phyloP scores from a whole-genome alignment of 306 rosid species.

The Mimosa pudica region DNA sequence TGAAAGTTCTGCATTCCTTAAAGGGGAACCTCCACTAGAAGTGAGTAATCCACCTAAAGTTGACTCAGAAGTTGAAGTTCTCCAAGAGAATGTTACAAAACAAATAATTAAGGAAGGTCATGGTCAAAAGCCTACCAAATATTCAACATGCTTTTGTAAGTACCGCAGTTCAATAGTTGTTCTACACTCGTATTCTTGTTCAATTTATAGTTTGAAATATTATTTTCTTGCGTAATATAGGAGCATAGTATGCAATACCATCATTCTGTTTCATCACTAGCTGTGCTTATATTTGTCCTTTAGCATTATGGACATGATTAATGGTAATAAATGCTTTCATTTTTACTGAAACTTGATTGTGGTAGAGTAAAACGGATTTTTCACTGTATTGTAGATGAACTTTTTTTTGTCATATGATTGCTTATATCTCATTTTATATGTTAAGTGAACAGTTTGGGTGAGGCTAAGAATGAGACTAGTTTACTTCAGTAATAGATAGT shows the following conservation, averaged over 20 bases:
- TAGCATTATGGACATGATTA: not conserved
- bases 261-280: not conserved
- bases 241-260: not conserved
- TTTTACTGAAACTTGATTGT: not conserved
- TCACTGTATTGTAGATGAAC: not conserved
- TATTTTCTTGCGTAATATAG: not conserved
- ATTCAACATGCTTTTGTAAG: conserved; percentile 94
- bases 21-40: conserved; percentile 60
- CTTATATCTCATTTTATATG: not conserved
- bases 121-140: conserved; percentile 82
- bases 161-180: conserved; percentile 13
- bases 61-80: conserved; percentile 72
- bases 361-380: not conserved
- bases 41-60: conserved; percentile 68
- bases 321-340: not conserved
- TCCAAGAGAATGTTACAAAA: conserved; percentile 82
- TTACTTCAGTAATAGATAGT: not conserved
- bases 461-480: not conserved
- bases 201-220: conserved; percentile 17
- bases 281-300: not conserved
- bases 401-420: not conserved
- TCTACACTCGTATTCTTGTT: not conserved
- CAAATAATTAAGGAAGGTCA: conserved; percentile 87
- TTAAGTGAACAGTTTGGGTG: not conserved
- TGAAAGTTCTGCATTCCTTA: conserved; percentile 65